A percentile compares a stretch with the other conserved stretches of the same genome.
phyloP scores from a whole-genome alignment of 2,329 filamentous ascomycete genomes.

The Lecanoromycetidae sp. region DNA sequence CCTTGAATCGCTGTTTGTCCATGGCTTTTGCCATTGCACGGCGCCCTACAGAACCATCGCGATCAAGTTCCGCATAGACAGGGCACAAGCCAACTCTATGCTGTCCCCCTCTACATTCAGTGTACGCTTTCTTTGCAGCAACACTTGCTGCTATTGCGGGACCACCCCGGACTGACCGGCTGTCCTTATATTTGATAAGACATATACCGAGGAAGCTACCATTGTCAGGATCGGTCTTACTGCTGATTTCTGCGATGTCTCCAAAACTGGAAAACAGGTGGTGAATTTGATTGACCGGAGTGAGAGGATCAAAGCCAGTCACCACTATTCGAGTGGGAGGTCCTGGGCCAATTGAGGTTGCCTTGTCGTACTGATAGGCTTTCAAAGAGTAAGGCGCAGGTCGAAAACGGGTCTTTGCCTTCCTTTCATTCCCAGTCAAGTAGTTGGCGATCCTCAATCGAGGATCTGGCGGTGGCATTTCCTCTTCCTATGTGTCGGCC shows the following conservation, averaged over 20 bases:
- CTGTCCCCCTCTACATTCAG: slow-evolving; percentile 62
- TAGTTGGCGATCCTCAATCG: slow-evolving; percentile 58
- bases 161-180: slow-evolving; percentile 39
- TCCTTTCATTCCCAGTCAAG: slow-evolving; percentile 49
- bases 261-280: slow-evolving; percentile 70
- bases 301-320: slow-evolving; percentile 88
- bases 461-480: slow-evolving; percentile 68
- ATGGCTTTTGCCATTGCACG: slow-evolving; percentile 65
- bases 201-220: slow-evolving; percentile 91
- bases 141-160: slow-evolving; percentile 56
- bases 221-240: slow-evolving; percentile 88
- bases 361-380: slow-evolving; percentile 68
- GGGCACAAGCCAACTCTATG: slow-evolving; percentile 65
- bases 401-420: slow-evolving; percentile 59
- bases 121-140: slow-evolving; percentile 64
- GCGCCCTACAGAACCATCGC: slow-evolving; percentile 71
- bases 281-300: slow-evolving; percentile 63
- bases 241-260: slow-evolving; percentile 80
- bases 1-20: slow-evolving; percentile 53
- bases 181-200: slow-evolving; percentile 78
- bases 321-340: slow-evolving; percentile 86
- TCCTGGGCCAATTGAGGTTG: slow-evolving; percentile 74
- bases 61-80: slow-evolving; percentile 77
- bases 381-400: slow-evolving; percentile 65
- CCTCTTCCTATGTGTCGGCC: slow-evolving; percentile 51